Evolutionary conservation across 2,329 filamentous ascomycete genomes (phyloP), one percentile per base, ranked within the genome.

Genomic region (Pseudogymnoascus sp.): DNA sequence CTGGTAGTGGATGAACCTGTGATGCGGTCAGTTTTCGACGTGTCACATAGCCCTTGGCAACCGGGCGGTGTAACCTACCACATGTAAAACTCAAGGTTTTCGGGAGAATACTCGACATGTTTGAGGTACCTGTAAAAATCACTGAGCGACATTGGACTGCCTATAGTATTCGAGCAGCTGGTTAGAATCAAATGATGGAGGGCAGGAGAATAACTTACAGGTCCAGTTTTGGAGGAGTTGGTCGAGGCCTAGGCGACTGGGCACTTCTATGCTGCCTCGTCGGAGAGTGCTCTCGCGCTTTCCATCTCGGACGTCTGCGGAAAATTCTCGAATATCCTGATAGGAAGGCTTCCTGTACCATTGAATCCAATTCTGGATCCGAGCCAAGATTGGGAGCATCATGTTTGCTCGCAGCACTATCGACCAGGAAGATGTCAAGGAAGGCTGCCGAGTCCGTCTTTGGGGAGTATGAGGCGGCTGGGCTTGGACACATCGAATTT

Each of bases 51-150:
- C 12, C n/a, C n/a, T 60, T 55, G 60, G 59, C 37, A 49, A 19
- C 19, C 31, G 10, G 3, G 3, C 38, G 19, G 12, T 16, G 26
- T 6, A 5, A 66, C 73, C 26, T 69, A 80, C 78, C 78, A 80
- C 39, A 80, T 72, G 65, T 78, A 80, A 63, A 80, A 80, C 68
- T 80, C 78, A 7, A 80, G 73, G 65, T 80, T 80, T 69, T 80
- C 78, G 0, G 77, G 71, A 1, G 78, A 80, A 69, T 74, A 77
- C 68, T 80, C 78, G 58, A 80, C 78, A 66, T 80, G 75, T 68
- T 79, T 79, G 59, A 80, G 71, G 63, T 80, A 80, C 77, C 80
- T 78, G 69, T 79, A 80, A 60, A 80, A 80, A 69, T 80, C 78
- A 63, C 79, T 78, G 8, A 80, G 68, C 0, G 77, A 79, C 77